Percentiles rank a stretch among this genome's conserved stretches.
Evolutionary conservation across 2,329 filamentous ascomycete genomes (phyloP).

Genomic region (Talaromyces sp.): DNA sequence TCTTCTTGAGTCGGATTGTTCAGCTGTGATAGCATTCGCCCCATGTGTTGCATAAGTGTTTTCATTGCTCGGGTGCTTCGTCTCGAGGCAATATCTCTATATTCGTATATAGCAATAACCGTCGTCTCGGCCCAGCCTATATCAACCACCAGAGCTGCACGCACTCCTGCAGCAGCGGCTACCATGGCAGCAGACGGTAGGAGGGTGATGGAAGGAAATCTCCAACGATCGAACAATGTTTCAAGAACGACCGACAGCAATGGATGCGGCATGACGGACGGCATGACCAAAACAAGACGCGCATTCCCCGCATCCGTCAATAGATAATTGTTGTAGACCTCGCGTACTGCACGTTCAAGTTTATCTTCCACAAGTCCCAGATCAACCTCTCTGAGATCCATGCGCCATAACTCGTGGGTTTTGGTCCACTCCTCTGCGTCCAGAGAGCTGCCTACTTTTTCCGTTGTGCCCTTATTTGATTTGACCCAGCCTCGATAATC

Average conservation of each 20-base stretch:
- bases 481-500: conserved; percentile 73
- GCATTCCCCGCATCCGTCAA: conserved; percentile 64
- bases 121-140: conserved; percentile 90
- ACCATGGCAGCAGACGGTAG: conserved; percentile 74
- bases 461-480: conserved; percentile 24
- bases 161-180: conserved; percentile 74
- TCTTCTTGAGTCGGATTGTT: conserved; percentile 28
- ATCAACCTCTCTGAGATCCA: conserved; percentile 71
- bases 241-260: conserved; percentile 73
- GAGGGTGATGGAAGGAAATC: conserved; percentile 76
- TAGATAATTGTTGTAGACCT: conserved; percentile 76
- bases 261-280: conserved; percentile 73
- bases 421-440: conserved; percentile 42
- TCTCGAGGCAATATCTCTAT: conserved; percentile 71
- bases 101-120: conserved; percentile 85
- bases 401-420: conserved; percentile 70
- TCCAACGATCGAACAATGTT: conserved; percentile 76
- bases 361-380: conserved; percentile 80
- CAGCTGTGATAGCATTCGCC: conserved; percentile 38
- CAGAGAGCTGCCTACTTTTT: conserved; percentile 25
- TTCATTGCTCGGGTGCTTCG: conserved; percentile 74
- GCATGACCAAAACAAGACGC: conserved; percentile 71
- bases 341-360: conserved; percentile 76
- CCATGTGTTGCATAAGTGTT: conserved; percentile 67
- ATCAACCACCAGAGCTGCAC: conserved; percentile 83